Conservation (phyloP, 805 yeast genomes). For the Zygotorulaspora florentina region DNA sequence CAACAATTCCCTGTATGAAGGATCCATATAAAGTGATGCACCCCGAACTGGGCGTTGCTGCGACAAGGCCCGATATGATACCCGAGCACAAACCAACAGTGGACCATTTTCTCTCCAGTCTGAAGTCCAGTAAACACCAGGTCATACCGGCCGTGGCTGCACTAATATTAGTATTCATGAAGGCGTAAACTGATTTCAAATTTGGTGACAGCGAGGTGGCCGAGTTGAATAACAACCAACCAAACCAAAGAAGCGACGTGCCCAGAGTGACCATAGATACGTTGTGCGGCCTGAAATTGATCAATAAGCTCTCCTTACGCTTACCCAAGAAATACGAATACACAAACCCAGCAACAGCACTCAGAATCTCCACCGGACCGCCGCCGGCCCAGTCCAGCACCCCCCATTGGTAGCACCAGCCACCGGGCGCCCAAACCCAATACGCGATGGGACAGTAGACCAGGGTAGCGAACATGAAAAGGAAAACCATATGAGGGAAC, state of each 20-base stretch:
- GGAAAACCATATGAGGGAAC: conserved; percentile 74
- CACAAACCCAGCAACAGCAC: conserved; percentile 89
- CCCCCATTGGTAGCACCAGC: conserved; percentile 93
- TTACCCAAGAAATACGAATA: conserved; percentile 77
- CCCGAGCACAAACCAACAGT: conserved; percentile 96
- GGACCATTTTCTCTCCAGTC: conserved; percentile 86
- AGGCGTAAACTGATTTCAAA: conserved; percentile 78
- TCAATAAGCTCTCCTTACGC: conserved; percentile 67
- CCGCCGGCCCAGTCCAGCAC: conserved; percentile 97
- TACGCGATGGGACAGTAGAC: conserved; percentile 94
- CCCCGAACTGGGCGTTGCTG: conserved; percentile 95
- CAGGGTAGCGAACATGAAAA: conserved; percentile 83
- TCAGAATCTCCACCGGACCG: conserved; percentile 90
- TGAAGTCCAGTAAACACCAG: conserved; percentile 87
- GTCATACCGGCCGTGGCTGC: conserved; percentile 89
- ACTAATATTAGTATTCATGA: conserved; percentile 85
- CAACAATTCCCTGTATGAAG: conserved; percentile 70
- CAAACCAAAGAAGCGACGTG: conserved; percentile 82
- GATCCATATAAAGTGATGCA: conserved; percentile 89
- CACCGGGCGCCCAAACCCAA: conserved; percentile 92
- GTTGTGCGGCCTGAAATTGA: conserved; percentile 92
- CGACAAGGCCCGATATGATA: conserved; percentile 89
- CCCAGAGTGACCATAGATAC: conserved; percentile 89
- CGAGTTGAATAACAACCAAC: conserved; percentile 96
- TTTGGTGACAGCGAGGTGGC: conserved; percentile 82